These are phyloP conservation scores for Arabis hirsuta DNA, from an alignment of 345 rosid genomes.

Conservation along the genomic window DNA sequence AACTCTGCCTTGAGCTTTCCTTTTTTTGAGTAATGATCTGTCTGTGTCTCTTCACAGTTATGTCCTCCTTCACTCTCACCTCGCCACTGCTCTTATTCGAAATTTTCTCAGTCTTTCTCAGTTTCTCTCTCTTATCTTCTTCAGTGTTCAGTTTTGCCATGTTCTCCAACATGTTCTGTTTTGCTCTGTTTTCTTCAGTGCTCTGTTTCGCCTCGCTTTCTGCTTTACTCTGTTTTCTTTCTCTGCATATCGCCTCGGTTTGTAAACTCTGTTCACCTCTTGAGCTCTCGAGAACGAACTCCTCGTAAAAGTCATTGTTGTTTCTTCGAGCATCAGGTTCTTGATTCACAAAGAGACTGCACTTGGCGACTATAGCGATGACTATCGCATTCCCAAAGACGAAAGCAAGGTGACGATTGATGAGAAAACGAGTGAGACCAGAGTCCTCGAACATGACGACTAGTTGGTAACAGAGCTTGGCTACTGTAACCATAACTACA, in stretches of 20 bases:
- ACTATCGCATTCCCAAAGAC: slow-evolving; percentile 72
- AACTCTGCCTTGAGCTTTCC: slow-evolving; percentile 38
- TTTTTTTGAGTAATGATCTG: slow-evolving; percentile 21
- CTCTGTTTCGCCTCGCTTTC: slow-evolving; percentile 23
- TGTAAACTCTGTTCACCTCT: slow-evolving; percentile 35
- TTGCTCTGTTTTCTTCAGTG: slow-evolving; percentile 20
- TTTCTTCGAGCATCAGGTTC: slow-evolving; percentile 42
- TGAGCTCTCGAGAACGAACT: slow-evolving; percentile 52
- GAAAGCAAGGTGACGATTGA: slow-evolving; percentile 73
- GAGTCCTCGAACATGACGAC: slow-evolving; percentile 61
- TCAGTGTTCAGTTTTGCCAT: slow-evolving; percentile 20
- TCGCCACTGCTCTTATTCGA: slow-evolving; percentile 1
- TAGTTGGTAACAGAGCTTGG: slow-evolving; percentile 57
- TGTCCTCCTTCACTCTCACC: slow-evolving; percentile 12
- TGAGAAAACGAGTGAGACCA: slow-evolving; percentile 48
- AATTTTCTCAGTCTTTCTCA: background rate
- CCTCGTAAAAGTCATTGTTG: slow-evolving; percentile 51
- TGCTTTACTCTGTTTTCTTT: slow-evolving; percentile 45
- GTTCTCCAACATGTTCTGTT: slow-evolving; percentile 20
- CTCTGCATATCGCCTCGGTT: slow-evolving; percentile 34
- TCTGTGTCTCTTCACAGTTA: slow-evolving; percentile 24
- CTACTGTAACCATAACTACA: slow-evolving; percentile 56
- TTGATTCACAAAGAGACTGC: slow-evolving; percentile 57
- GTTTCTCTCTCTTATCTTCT: slow-evolving; percentile 24
- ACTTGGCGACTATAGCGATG: slow-evolving; percentile 64